Conservation (phyloP, 2,329 filamentous ascomycete species). For the Pseudogymnoascus sp. region DNA sequence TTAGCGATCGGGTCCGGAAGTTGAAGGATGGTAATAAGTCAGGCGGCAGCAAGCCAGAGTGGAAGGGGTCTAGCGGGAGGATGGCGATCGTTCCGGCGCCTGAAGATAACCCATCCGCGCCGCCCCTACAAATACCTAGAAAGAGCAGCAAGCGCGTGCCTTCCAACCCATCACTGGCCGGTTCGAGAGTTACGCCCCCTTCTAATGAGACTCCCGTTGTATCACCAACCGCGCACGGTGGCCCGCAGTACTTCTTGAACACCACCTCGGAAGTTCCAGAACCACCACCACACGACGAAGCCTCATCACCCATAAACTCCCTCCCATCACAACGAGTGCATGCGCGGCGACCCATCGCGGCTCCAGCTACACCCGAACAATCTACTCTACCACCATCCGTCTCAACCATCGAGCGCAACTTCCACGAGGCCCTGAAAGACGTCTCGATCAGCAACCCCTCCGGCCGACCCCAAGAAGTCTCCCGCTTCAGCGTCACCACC, state of each 20-base stretch:
- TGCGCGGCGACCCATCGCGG: background rate
- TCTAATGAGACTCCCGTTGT: constrained; percentile 22
- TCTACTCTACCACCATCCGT: constrained; percentile 10
- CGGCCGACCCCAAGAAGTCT: constrained; percentile 22
- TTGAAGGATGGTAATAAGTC: constrained; percentile 27
- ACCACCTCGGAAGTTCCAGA: constrained; percentile 15
- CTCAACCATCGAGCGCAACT: constrained; percentile 23
- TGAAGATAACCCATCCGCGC: constrained; percentile 47
- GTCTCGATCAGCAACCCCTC: constrained; percentile 12
- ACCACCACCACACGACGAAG: background rate
- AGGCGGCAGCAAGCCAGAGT: constrained; percentile 42
- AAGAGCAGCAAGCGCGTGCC: constrained; percentile 36
- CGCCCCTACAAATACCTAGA: constrained; percentile 47
- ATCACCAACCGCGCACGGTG: constrained; percentile 16
- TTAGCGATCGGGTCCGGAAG: constrained; percentile 39
- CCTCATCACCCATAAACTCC: background rate
- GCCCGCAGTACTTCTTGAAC: constrained; percentile 13
- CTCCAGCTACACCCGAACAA: background rate
- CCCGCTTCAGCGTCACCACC: constrained; percentile 27
- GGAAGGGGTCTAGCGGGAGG: constrained; percentile 67
- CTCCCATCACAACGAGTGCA: constrained; percentile 9
- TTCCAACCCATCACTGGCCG: constrained; percentile 15
- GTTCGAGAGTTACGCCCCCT: constrained; percentile 17
- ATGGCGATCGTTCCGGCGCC: constrained; percentile 55
- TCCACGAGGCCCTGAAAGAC: constrained; percentile 20